Evolutionary conservation across 805 yeast genomes (phyloP), one percentile per base, ranked within the genome.

Genomic region (Metschnikowia borealis): DNA sequence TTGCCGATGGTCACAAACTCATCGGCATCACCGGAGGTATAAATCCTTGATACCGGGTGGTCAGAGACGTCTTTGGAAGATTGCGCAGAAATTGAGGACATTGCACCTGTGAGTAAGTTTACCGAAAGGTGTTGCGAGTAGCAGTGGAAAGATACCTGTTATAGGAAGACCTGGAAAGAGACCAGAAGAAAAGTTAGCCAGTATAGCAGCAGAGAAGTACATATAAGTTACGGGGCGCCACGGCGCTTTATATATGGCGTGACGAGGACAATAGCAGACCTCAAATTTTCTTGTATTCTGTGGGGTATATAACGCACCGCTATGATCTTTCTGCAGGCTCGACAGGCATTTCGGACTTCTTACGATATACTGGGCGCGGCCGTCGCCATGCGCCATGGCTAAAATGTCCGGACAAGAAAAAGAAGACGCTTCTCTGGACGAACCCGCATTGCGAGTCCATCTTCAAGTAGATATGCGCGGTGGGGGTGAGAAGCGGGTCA

Each of bases 1-100:
- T 58, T 62, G 33, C 68, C 74, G 38, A 71, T 61, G 26, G 59
- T 52, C 29, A 71, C 56, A 44, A 54, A 70, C 46, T 71, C 73
- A n/a, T 66, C 62, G 26, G 62, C 58, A 1, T 62, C 70, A 3
- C 73, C 75, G 15, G 62, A 32, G 31, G 67, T 60, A 48, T 64
- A 47, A 60, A 75, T 44, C 62, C 68, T 53, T n/a, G 46, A 35
- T 5, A 57, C 53, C 13, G 51, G 52, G 17, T 15, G 34, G 21
- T 43, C 50, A 34, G 55, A 49, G 38, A 44, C 48, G n/a, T 36
- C 23, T 29, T 54, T 54, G 43, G 52, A 35, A 26, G 56, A 50
- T 26, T 48, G 52, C 18, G 47, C 54, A 33, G 58, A 53, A 33
- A 51, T 32, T 13, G 54, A 45, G 20, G 58, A 54, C 58, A 54